Conservation (phyloP, 305 asterid genomes). For the Salvia sclarea region DNA sequence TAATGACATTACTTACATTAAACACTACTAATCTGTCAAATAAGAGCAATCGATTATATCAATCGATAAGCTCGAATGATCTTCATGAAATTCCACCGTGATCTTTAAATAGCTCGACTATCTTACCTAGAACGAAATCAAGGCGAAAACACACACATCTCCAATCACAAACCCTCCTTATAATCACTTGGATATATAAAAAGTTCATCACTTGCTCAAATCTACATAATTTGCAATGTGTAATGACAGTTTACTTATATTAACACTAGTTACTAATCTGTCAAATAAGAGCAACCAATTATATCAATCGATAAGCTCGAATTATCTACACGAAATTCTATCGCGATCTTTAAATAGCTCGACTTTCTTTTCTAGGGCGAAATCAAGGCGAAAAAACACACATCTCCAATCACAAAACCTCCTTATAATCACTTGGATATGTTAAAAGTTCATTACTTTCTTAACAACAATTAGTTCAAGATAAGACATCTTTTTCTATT, state of each 20-base stretch:
- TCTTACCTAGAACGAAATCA: not conserved
- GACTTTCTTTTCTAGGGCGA: not conserved
- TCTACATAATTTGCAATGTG: slow-evolving; percentile 12
- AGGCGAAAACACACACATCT: not conserved
- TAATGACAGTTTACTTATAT: no score
- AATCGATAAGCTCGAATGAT: not conserved
- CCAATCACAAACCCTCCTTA: not conserved
- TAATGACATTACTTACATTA: no score
- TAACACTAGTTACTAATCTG: not conserved
- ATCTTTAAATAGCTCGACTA: not conserved
- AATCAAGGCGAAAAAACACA: not conserved
- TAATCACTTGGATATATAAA: not conserved
- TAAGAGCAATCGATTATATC: not conserved
- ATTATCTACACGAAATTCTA: not conserved
- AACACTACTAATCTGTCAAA: not conserved
- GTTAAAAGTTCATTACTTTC: not conserved
- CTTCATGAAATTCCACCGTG: not conserved
- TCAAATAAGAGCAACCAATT: slow-evolving; percentile 6
- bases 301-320: not conserved
- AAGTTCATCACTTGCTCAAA: not conserved
- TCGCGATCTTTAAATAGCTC: not conserved
- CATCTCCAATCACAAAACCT: no score
- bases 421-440: not conserved
- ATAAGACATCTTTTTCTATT: not conserved
- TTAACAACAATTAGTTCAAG: not conserved